A percentile compares a stretch with the other conserved stretches of the same genome.
phyloP scores from a whole-genome alignment of 805 yeast species.

The Kregervanrija fluxuum region DNA sequence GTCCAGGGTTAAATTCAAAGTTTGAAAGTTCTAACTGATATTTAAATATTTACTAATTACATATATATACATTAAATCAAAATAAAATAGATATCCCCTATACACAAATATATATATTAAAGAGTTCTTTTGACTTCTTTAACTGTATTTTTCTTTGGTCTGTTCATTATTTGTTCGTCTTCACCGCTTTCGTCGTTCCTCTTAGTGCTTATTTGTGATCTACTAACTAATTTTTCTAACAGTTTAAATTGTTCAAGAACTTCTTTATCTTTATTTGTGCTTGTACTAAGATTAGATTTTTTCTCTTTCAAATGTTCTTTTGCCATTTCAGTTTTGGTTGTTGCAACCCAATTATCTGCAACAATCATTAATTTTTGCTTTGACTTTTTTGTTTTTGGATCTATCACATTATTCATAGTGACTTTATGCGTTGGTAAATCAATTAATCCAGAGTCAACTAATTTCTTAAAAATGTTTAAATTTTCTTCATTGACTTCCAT shows the following conservation, averaged over 20 bases:
- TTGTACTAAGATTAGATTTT: constrained; percentile 1
- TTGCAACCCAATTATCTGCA: constrained; percentile 14
- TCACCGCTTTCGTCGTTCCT: constrained; percentile 3
- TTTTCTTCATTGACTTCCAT: constrained; percentile 12
- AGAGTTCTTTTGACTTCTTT: constrained; percentile 9
- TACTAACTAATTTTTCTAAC: constrained; percentile 14
- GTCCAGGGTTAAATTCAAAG: constrained; percentile 14
- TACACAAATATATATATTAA: constrained; percentile 1
- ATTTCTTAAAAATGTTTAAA: constrained; percentile 8
- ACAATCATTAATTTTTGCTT: constrained; percentile 21
- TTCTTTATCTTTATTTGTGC: constrained; percentile 7
- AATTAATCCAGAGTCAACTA: constrained; percentile 16
- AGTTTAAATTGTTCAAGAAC: constrained; percentile 14
- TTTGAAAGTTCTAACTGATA: background rate
- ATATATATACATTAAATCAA: background rate
- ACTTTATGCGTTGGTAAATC: constrained; percentile 20
- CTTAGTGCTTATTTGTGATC: constrained; percentile 9
- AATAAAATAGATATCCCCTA: background rate
- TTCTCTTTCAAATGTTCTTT: background rate
- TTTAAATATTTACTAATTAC: background rate
- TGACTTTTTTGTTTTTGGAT: constrained; percentile 7
- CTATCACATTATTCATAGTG: constrained; percentile 9
- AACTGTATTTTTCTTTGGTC: constrained; percentile 7
- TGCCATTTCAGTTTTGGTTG: constrained; percentile 5
- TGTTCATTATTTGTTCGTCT: constrained; percentile 6